phyloP scores from a whole-genome alignment of 176 grass and related monocot genomes.

The Typha latifolia region DNA sequence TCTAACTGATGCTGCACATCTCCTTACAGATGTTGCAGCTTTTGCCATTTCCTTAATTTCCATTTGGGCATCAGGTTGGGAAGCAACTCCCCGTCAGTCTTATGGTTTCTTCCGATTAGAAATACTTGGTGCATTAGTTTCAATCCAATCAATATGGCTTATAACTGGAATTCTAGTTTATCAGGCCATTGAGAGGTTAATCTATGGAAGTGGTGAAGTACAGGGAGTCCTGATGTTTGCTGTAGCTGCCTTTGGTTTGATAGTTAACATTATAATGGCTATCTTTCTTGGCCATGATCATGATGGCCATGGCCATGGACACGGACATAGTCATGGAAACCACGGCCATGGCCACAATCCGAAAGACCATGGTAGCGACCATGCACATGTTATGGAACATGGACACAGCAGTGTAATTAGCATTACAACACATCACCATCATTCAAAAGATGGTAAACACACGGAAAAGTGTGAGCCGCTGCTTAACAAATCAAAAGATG shows the following conservation, averaged over 20 bases:
- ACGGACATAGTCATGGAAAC: neutral
- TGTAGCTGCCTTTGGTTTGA: slow-evolving; percentile 30
- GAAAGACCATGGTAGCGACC: neutral
- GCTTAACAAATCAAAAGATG: neutral
- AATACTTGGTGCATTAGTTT: slow-evolving; percentile 34
- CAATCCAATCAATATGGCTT: slow-evolving; percentile 34
- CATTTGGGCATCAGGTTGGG: slow-evolving; percentile 38
- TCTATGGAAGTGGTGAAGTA: slow-evolving; percentile 24
- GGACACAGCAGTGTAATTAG: slow-evolving; percentile 13
- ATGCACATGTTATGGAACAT: slow-evolving; percentile 12
- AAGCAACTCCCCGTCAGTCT: slow-evolving; percentile 33
- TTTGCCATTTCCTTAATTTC: slow-evolving; percentile 40
- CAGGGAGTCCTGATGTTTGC: slow-evolving; percentile 32
- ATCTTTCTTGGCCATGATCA: slow-evolving; percentile 34
- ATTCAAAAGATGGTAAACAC: neutral
- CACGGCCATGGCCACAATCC: slow-evolving; percentile 1
- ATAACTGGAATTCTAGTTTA: slow-evolving; percentile 27
- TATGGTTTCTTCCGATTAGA: slow-evolving; percentile 36
- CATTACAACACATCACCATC: slow-evolving; percentile 1
- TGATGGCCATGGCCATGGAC: neutral
- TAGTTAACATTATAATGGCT: slow-evolving; percentile 34
- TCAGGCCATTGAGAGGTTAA: slow-evolving; percentile 24
- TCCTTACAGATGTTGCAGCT: slow-evolving; percentile 34
- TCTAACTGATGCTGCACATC: slow-evolving; percentile 31
- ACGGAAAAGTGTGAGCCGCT: neutral